phyloP scores from a whole-genome alignment of 805 yeast genomes.

The Candida broadrunensis region DNA sequence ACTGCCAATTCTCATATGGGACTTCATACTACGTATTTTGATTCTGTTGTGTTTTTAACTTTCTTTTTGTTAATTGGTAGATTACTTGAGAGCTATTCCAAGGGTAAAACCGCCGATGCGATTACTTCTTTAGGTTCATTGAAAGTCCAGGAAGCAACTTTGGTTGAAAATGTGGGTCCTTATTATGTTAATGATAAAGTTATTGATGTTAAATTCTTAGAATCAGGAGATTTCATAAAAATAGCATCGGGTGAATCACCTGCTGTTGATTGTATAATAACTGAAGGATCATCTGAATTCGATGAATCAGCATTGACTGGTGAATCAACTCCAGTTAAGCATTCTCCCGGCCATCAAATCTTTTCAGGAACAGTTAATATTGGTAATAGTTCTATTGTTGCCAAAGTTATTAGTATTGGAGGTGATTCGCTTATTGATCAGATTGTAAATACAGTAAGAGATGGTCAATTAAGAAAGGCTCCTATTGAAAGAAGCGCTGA shows the following conservation, averaged over 20 bases:
- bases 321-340: slow-evolving; percentile 58
- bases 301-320: slow-evolving; percentile 66
- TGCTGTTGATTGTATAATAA: slow-evolving; percentile 53
- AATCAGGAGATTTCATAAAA: slow-evolving; percentile 48
- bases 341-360: slow-evolving; percentile 58
- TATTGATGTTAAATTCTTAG: slow-evolving; percentile 44
- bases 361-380: slow-evolving; percentile 71
- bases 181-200: slow-evolving; percentile 22
- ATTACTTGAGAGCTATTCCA: slow-evolving; percentile 63
- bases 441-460: slow-evolving; percentile 66
- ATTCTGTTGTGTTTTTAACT: slow-evolving; percentile 73
- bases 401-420: slow-evolving; percentile 54
- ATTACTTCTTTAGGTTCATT: slow-evolving; percentile 51
- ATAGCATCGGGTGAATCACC: slow-evolving; percentile 59
- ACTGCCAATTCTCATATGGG: slow-evolving; percentile 28
- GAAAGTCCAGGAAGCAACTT: slow-evolving; percentile 48
- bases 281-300: slow-evolving; percentile 46
- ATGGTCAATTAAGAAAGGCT: slow-evolving; percentile 70
- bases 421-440: slow-evolving; percentile 69
- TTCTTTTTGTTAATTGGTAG: slow-evolving; percentile 72
- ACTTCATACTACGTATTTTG: slow-evolving; percentile 67
- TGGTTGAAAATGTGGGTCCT: slow-evolving; percentile 28
- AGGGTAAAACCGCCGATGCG: slow-evolving; percentile 64
- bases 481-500: slow-evolving; percentile 75
- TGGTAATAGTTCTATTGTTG: slow-evolving; percentile 53